Evolutionary conservation across 495 filamentous ascomycete species (phyloP), one percentile per base, ranked within the genome.

Genomic region (Aspergillus cavernicola): DNA sequence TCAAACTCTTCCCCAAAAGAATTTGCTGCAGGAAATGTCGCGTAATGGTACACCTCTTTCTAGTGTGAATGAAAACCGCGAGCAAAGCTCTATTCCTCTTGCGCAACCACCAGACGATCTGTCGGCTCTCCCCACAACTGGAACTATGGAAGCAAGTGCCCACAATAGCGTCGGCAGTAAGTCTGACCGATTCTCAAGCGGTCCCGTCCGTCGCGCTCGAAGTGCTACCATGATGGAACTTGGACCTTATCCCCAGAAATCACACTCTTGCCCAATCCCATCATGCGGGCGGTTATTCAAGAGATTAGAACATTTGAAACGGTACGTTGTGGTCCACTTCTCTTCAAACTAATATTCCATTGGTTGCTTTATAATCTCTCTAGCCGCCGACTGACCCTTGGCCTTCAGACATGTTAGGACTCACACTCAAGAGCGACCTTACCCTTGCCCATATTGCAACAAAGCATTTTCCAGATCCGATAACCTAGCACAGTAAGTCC

Each of bases 401-500:
- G 66, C 71, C 69, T 61, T 49, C 74, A 96, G 92, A 77, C 93
- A 98, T 79, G 95, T 98, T 71, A 88, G 93, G 70, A 98, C 93
- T 65, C 93, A 98, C 78, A 98, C 93, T 18, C 93, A 98, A 81
- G 93, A 98, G 77, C 86, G 92, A 77, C 93, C 93, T 60, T 98
- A 98, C 71, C 85, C 90, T 61, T 98, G 93, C 80, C 86, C 86
- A 63, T 87, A 95, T 69, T 98, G 93, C 83, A 95, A 85, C 80
- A 97, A 97, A 74, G 93, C 92, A 40, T 98, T 98, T 72, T 97
- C 93, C 40, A 83, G 93, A 65, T 96, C 91, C 61, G 93, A 98
- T 76, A 98, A 98, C 69, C 85, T 98, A 68, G 93, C 93, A 68
- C 93, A 98, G 87, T 95, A 87, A 81, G 89, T 67, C 55, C 13